A percentile compares a stretch with the other conserved stretches of the same genome.
phyloP scores from a whole-genome alignment of 225 moss, liverwort and hornwort species.

The Asterella californica region DNA sequence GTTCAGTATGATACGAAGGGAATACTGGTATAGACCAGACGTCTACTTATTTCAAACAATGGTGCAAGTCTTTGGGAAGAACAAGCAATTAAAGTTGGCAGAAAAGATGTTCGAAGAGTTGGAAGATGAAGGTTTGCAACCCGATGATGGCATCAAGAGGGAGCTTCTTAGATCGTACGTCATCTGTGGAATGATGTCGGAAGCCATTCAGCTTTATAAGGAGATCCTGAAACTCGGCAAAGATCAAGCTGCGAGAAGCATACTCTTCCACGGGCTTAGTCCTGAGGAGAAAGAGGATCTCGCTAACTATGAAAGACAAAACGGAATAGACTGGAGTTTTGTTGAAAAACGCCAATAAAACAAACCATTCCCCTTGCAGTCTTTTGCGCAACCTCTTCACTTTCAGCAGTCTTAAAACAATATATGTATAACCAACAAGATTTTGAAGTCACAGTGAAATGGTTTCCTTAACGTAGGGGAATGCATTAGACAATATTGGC shows the following conservation, averaged over 20 bases:
- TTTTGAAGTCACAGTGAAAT: too few relatives aligned
- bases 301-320: conserved; percentile 29
- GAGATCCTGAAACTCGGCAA: conserved; percentile 26
- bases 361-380: too few relatives aligned
- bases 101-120: conserved; percentile 37
- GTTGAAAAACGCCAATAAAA: neutral
- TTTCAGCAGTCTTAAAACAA: too few relatives aligned
- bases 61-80: conserved; percentile 40
- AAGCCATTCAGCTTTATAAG: conserved; percentile 36
- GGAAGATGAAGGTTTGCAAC: conserved; percentile 33
- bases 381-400: too few relatives aligned
- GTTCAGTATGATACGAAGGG: conserved; percentile 33
- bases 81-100: conserved; percentile 33
- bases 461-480: too few relatives aligned
- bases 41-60: conserved; percentile 45
- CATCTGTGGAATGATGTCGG: conserved; percentile 25
- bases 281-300: conserved; percentile 34
- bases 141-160: conserved; percentile 40
- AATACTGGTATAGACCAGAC: conserved; percentile 44
- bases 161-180: conserved; percentile 42
- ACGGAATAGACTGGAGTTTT: conserved; percentile 39
- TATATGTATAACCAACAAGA: too few relatives aligned
- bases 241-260: conserved; percentile 48
- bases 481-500: too few relatives aligned
- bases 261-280: conserved; percentile 40